Conservation (phyloP, 768 basidiomycete species). For the Phylloporus rhodoxanthus region DNA sequence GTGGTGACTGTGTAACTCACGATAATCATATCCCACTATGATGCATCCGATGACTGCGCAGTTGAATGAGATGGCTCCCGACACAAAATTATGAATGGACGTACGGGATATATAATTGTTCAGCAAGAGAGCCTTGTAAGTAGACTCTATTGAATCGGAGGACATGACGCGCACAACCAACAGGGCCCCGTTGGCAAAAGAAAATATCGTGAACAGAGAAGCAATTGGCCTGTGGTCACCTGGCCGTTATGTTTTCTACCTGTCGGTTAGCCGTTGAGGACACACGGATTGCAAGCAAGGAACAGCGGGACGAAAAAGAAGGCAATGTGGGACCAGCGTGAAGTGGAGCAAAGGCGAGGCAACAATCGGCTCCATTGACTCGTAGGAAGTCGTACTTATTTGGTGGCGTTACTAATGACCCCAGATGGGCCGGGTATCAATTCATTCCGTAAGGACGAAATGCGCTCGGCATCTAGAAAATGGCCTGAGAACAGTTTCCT, state of each 20-base stretch:
- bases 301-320: not conserved
- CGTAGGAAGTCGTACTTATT: not conserved
- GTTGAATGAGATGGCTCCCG: not conserved
- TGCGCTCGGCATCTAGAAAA: not conserved
- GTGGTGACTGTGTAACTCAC: not conserved
- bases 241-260: not conserved
- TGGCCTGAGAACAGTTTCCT: not conserved
- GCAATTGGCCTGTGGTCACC: not conserved
- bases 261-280: not conserved
- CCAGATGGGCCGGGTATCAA: not conserved
- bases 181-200: not conserved
- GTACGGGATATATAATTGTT: conserved; percentile 2
- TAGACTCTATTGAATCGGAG: not conserved
- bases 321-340: not conserved
- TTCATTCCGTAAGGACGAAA: not conserved
- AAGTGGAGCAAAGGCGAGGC: not conserved
- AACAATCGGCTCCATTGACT: not conserved
- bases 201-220: not conserved
- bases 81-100: not conserved
- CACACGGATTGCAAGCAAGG: not conserved
- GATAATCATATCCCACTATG: not conserved
- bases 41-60: not conserved
- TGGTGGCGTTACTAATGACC: not conserved
- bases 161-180: not conserved
- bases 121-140: not conserved